phyloP scores from a whole-genome alignment of 2,329 filamentous ascomycete species.

The Colletotrichum liaoningense region DNA sequence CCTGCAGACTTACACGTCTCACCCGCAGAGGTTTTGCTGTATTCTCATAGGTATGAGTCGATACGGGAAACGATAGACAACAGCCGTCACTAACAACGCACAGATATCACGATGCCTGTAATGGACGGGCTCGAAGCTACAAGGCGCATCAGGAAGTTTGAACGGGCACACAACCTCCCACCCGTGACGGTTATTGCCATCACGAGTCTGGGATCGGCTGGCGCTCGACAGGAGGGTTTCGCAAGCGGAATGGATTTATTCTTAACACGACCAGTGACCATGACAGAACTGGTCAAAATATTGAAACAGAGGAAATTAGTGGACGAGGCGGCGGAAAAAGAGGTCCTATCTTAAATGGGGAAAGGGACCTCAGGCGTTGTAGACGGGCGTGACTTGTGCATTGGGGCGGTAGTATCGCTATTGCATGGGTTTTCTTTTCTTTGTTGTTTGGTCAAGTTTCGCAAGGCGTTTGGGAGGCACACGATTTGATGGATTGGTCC shows the following conservation, averaged over 20 bases:
- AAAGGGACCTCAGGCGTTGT: neutral
- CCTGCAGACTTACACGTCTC: slow-evolving; percentile 41
- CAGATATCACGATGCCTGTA: slow-evolving; percentile 60
- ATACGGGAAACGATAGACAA: too few species aligned
- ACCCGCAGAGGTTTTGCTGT: slow-evolving; percentile 31
- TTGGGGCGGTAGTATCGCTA: neutral
- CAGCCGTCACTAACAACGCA: neutral
- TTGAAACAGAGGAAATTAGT: slow-evolving; percentile 27
- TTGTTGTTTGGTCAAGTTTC: neutral
- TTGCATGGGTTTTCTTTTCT: neutral
- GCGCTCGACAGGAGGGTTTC: slow-evolving; percentile 57
- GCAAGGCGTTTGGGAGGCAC: slow-evolving; percentile 27
- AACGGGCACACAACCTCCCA: slow-evolving; percentile 49
- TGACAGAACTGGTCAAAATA: slow-evolving; percentile 44
- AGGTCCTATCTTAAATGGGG: neutral
- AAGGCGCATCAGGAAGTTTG: slow-evolving; percentile 52
- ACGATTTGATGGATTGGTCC: slow-evolving; percentile 8
- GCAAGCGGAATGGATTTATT: slow-evolving; percentile 58
- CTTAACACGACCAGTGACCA: slow-evolving; percentile 57
- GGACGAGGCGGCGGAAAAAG: slow-evolving; percentile 19
- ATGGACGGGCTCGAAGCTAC: slow-evolving; percentile 56
- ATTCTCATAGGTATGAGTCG: slow-evolving; percentile 35
- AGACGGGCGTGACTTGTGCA: neutral
- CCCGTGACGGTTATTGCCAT: slow-evolving; percentile 57
- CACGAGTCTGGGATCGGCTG: slow-evolving; percentile 54